Percentiles rank a stretch among this genome's conserved stretches.
Conservation (phyloP, 352 stramenopile species). For the Pythium oligandrum region DNA sequence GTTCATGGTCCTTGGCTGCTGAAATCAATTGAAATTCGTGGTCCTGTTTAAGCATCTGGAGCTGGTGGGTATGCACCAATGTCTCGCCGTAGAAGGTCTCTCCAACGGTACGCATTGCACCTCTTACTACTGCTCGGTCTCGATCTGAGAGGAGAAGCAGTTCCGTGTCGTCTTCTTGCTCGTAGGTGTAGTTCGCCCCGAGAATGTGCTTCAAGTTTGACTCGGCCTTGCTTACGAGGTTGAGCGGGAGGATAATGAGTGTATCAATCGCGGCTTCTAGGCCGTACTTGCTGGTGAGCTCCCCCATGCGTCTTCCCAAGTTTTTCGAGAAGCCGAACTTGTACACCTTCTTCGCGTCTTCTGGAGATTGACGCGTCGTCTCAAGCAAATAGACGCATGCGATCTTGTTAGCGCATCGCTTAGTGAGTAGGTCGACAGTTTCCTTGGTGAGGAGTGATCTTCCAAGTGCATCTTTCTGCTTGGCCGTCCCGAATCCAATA, state of each 20-base stretch:
- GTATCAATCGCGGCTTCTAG: background rate
- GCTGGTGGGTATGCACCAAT: background rate
- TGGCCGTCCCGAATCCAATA: slow-evolving; percentile 1
- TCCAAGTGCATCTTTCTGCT: background rate
- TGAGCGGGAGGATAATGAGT: background rate
- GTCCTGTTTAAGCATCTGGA: background rate
- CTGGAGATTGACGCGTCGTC: too few relatives aligned
- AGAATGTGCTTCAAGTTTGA: slow-evolving; percentile 1
- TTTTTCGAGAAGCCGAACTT: background rate
- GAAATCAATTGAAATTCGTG: too few relatives aligned
- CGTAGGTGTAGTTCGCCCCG: background rate
- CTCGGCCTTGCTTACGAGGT: background rate
- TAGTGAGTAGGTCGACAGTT: slow-evolving; percentile 1
- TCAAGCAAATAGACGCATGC: too few relatives aligned
- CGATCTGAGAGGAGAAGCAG: too few relatives aligned
- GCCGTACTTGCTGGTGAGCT: background rate
- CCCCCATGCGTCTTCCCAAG: background rate
- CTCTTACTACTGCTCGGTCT: background rate
- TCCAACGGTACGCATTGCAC: background rate
- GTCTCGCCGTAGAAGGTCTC: slow-evolving; percentile 2
- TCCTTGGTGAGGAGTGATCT: slow-evolving; percentile 1
- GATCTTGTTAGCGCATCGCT: too few relatives aligned
- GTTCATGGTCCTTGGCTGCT: too few relatives aligned
- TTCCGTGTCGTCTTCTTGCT: too few relatives aligned
- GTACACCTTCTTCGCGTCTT: slow-evolving; percentile 3